These are phyloP conservation scores for Salix koriyanagi DNA, from an alignment of 345 rosid species.

Conservation along the genomic window DNA sequence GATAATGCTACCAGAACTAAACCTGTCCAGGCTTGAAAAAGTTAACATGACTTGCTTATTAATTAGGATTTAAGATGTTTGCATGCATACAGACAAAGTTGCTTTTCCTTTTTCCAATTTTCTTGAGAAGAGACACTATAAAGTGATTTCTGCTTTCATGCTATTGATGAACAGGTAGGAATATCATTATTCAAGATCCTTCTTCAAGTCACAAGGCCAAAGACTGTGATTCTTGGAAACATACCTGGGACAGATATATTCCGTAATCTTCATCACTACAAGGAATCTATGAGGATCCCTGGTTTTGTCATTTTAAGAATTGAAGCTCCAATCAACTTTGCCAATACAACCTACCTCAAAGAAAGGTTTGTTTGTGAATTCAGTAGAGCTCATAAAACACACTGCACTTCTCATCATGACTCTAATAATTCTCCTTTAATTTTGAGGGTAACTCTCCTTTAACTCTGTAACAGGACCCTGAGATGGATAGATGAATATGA, in stretches of 20 bases:
- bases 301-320: conserved; percentile 76
- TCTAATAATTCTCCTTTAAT: not conserved
- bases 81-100: too few species aligned
- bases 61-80: not conserved
- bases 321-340: conserved; percentile 83
- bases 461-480: conserved; percentile 36
- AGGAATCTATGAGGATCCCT: conserved; percentile 60
- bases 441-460: not conserved
- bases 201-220: conserved; percentile 80
- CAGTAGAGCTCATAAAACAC: not conserved
- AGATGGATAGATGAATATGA: conserved; percentile 90
- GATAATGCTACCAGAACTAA: not conserved
- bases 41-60: not conserved
- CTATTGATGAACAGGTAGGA: conserved; percentile 48
- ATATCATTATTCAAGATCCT: conserved; percentile 80
- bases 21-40: not conserved
- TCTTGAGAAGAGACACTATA: not conserved
- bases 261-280: conserved; percentile 66
- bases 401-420: not conserved
- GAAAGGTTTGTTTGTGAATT: conserved; percentile 54
- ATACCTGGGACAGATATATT: conserved; percentile 72
- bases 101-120: not conserved
- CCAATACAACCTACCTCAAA: conserved; percentile 75
- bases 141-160: not conserved
- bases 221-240: conserved; percentile 69